These are phyloP conservation scores for Trichocladium antarcticum DNA, from an alignment of 495 filamentous ascomycete species.

Conservation along the genomic window DNA sequence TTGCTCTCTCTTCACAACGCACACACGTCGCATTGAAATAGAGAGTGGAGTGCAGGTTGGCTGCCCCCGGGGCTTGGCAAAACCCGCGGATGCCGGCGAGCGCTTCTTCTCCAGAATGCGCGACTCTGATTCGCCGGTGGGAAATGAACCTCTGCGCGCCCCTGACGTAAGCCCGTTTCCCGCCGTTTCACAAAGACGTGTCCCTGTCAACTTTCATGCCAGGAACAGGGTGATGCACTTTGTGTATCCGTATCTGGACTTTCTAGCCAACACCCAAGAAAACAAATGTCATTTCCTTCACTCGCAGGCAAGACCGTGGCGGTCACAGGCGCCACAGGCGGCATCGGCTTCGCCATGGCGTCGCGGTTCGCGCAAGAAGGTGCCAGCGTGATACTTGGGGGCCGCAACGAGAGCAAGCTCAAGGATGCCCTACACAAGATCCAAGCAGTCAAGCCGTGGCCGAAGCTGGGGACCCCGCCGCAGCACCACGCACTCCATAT, in stretches of 20 bases:
- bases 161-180: neutral
- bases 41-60: neutral
- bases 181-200: neutral
- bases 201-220: no score
- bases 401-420: slow-evolving; percentile 35
- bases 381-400: slow-evolving; percentile 46
- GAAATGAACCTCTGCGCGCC: neutral
- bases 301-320: slow-evolving; percentile 28
- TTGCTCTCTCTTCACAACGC: neutral
- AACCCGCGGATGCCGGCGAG: neutral
- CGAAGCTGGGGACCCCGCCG: no score
- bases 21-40: neutral
- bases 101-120: neutral
- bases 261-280: no score
- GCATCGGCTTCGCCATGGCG: slow-evolving; percentile 48
- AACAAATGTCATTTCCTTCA: no score
- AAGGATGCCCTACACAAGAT: slow-evolving; percentile 9
- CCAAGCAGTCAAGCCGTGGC: neutral
- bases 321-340: slow-evolving; percentile 32
- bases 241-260: no score
- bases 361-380: slow-evolving; percentile 53
- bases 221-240: no score
- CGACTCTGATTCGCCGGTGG: neutral
- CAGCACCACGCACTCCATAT: slow-evolving; percentile 8
- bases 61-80: neutral